A percentile compares a stretch with the other conserved stretches of the same genome.
These are phyloP conservation scores for Hortaea werneckii DNA, from an alignment of 2,329 filamentous ascomycete species.

Conservation along the genomic window DNA sequence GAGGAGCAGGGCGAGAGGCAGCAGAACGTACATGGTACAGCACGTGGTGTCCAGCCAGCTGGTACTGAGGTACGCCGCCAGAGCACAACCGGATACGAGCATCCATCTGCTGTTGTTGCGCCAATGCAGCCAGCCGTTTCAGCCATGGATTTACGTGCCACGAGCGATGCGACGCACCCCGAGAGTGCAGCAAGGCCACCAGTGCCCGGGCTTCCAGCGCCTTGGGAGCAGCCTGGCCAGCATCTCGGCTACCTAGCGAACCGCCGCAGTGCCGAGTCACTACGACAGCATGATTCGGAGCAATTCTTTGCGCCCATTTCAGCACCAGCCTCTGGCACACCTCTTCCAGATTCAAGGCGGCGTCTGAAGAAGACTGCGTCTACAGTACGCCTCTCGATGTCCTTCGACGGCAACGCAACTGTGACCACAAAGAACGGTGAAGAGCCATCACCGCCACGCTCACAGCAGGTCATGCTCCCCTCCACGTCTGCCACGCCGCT, in stretches of 20 bases:
- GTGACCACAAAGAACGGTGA: constrained; percentile 59
- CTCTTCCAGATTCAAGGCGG: not conserved
- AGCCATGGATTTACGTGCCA: too few relatives aligned
- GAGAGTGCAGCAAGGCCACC: too few relatives aligned
- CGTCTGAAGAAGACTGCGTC: constrained; percentile 29
- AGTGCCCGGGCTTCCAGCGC: not conserved
- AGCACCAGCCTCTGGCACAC: constrained; percentile 11
- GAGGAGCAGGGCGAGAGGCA: not conserved
- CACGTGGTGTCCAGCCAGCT: not conserved
- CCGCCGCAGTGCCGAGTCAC: constrained; percentile 34
- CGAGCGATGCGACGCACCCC: too few relatives aligned
- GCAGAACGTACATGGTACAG: not conserved
- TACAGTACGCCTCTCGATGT: constrained; percentile 67
- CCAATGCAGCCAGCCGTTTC: not conserved
- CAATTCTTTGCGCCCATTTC: not conserved
- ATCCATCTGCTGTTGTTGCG: not conserved
- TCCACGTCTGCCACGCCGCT: constrained; percentile 9
- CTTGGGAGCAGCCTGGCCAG: not conserved
- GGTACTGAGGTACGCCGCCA: not conserved
- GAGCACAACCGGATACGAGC: not conserved
- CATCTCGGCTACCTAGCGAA: constrained; percentile 33
- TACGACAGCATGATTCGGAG: constrained; percentile 5
- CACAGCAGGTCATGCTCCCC: constrained; percentile 17
- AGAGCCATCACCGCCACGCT: constrained; percentile 56
- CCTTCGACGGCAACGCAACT: constrained; percentile 83